Percentiles rank a stretch among this genome's conserved stretches.
These are phyloP conservation scores for Penicillium decumbens DNA, from an alignment of 2,329 filamentous ascomycete species.

Conservation along the genomic window DNA sequence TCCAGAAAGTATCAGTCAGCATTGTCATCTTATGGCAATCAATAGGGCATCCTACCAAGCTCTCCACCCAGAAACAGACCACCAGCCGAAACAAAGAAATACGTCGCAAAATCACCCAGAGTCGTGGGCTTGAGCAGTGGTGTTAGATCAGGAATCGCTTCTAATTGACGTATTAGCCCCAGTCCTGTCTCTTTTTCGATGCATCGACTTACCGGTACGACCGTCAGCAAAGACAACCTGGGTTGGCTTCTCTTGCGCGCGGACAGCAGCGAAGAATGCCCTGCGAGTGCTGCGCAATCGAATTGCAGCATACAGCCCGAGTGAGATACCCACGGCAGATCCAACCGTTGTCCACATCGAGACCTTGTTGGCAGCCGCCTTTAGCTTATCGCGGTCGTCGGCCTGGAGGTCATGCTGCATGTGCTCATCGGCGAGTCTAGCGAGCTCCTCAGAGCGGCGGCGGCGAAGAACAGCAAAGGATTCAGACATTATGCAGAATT, in stretches of 20 bases:
- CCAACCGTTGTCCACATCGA: slow-evolving; percentile 55
- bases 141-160: slow-evolving; percentile 59
- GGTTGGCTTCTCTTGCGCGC: slow-evolving; percentile 57
- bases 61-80: slow-evolving; percentile 63
- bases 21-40: too few species aligned
- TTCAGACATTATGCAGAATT: slow-evolving; percentile 31
- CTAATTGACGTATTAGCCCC: slow-evolving; percentile 33
- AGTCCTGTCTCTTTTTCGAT: not conserved
- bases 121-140: slow-evolving; percentile 54
- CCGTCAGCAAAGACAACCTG: slow-evolving; percentile 60
- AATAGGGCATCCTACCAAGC: slow-evolving; percentile 29
- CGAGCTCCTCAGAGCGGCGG: slow-evolving; percentile 48
- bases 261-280: slow-evolving; percentile 59
- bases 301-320: slow-evolving; percentile 56
- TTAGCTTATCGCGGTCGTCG: slow-evolving; percentile 56
- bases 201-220: slow-evolving; percentile 45
- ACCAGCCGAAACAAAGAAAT: slow-evolving; percentile 58
- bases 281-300: slow-evolving; percentile 53
- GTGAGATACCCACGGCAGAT: slow-evolving; percentile 55
- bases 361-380: slow-evolving; percentile 53
- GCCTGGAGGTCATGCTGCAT: slow-evolving; percentile 55
- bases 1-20: not conserved
- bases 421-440: slow-evolving; percentile 54
- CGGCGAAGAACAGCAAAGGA: slow-evolving; percentile 48
- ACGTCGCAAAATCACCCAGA: slow-evolving; percentile 58